Base-by-base conservation (phyloP, 768 basidiomycete species). In the Tulasnella sp. region DNA sequence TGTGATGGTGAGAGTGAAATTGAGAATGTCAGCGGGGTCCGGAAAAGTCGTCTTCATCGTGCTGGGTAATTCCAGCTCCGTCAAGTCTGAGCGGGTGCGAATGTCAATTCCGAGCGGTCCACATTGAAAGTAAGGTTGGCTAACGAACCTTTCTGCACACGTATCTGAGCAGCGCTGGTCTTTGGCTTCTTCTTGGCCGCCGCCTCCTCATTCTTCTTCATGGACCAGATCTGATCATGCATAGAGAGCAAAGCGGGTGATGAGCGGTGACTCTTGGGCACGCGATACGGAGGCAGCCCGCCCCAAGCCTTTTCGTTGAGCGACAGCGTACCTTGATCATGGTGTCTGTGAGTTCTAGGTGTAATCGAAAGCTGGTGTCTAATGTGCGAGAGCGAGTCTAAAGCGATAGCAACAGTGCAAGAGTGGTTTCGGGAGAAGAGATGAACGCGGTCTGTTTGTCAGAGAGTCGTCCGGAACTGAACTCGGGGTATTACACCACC, bases 181-280 rank as follows among this genome's bases (percentile, higher is more conserved):
- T 96, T 98, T 59, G 97, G 97, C 85, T 91, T 93, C 88, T 89
- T 96, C 91, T 94, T 98, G 6, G 93, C 90, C 70, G 95, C 94
- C 71, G 92, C 92, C 78, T 98, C 94, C 84, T 98, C 94, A 78
- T 90, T 92, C 89, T 98, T 98, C 89, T 98, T 98, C 91, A 99
- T 94, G 76, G 90, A 93, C 91, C 97, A 98, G 78, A 99, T 98
- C 97, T 99, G 75, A 29, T 35, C 35, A 12, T 26, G 52, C 22
- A 14, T 12, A 14, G 26, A 29, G 52, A 29, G 52, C 52, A 29
- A 22, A 12, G 32, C 52, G 11, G 26, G 52, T 59, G 52, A 29
- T 59, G 52, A 59, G 52, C 32, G 52, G 52, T 59, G 52, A 59
- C 52, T 59, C 52, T 59, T 59, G 52, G 52, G 52, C 52, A 59